phyloP scores from a whole-genome alignment of 148 eudicot species.

The Arbutus unedo region DNA sequence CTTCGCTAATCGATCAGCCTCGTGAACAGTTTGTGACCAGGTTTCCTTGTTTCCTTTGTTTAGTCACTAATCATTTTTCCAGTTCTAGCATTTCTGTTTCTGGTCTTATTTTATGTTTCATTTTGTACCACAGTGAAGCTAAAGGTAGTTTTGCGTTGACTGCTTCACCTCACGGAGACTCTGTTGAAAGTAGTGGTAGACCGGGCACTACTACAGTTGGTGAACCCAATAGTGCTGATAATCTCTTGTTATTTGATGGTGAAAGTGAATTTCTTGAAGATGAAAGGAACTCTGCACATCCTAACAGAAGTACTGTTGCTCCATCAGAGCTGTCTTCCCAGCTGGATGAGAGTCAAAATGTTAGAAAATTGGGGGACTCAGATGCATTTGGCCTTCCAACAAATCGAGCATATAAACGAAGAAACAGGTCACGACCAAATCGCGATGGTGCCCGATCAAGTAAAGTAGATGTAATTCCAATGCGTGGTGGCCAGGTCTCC shows the following conservation, averaged over 20 bases:
- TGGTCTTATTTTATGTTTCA: slow-evolving; percentile 7
- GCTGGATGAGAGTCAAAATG: slow-evolving; percentile 47
- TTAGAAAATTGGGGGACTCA: slow-evolving; percentile 58
- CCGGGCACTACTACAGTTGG: slow-evolving; percentile 48
- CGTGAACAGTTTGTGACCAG: slow-evolving; percentile 61
- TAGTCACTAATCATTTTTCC: background rate
- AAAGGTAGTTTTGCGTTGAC: slow-evolving; percentile 85
- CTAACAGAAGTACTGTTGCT: slow-evolving; percentile 37
- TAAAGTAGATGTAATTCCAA: slow-evolving; percentile 45
- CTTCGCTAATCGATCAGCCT: slow-evolving; percentile 68
- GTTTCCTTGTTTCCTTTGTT: slow-evolving; percentile 19
- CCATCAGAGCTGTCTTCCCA: slow-evolving; percentile 64
- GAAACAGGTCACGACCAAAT: slow-evolving; percentile 65
- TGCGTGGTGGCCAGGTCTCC: slow-evolving; percentile 32
- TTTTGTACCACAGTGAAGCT: slow-evolving; percentile 63
- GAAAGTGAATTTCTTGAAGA: slow-evolving; percentile 59
- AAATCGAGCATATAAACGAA: slow-evolving; percentile 76
- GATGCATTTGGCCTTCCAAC: slow-evolving; percentile 61
- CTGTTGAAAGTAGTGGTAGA: slow-evolving; percentile 96
- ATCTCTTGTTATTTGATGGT: slow-evolving; percentile 72
- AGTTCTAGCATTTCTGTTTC: background rate
- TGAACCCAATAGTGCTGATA: slow-evolving; percentile 98
- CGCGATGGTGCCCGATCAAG: slow-evolving; percentile 77
- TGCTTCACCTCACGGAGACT: slow-evolving; percentile 92
- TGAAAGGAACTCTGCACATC: slow-evolving; percentile 43